A percentile compares a stretch with the other conserved stretches of the same genome.
phyloP scores from a whole-genome alignment of 2,329 filamentous ascomycete genomes.

The Stachybotrys chlorohalonatus region DNA sequence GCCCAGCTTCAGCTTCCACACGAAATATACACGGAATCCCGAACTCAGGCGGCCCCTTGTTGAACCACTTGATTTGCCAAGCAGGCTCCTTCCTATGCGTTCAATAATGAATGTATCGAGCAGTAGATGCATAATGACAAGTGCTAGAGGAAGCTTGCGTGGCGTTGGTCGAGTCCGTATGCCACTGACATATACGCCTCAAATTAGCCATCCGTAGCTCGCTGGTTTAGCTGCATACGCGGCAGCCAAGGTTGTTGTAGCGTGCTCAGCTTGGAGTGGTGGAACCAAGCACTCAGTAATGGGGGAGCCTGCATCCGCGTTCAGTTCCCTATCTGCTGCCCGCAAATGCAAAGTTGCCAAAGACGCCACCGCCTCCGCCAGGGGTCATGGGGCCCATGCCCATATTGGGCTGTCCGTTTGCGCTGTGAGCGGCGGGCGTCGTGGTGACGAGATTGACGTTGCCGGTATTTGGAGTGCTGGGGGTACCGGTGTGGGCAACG shows the following conservation, averaged over 20 bases:
- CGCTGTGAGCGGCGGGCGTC: constrained; percentile 44
- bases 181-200: no score
- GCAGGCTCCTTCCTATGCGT: no score
- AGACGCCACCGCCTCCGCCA: constrained; percentile 63
- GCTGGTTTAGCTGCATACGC: background rate
- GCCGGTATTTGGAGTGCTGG: constrained; percentile 62
- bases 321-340: constrained; percentile 23
- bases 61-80: no score
- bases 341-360: constrained; percentile 60
- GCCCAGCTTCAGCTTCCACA: no score
- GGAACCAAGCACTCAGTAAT: background rate
- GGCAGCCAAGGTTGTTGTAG: background rate
- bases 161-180: no score
- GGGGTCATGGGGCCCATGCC: constrained; percentile 66
- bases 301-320: constrained; percentile 4
- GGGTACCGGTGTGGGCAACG: constrained; percentile 36
- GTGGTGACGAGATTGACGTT: constrained; percentile 34
- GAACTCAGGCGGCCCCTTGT: no score
- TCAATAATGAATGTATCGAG: no score
- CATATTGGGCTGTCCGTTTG: constrained; percentile 39
- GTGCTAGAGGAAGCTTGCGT: no score
- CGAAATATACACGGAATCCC: no score
- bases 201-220: no score
- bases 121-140: no score
- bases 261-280: no score